Conservation (phyloP, 1,284 basidiomycete species). For the Ceratobasidium sp. region DNA sequence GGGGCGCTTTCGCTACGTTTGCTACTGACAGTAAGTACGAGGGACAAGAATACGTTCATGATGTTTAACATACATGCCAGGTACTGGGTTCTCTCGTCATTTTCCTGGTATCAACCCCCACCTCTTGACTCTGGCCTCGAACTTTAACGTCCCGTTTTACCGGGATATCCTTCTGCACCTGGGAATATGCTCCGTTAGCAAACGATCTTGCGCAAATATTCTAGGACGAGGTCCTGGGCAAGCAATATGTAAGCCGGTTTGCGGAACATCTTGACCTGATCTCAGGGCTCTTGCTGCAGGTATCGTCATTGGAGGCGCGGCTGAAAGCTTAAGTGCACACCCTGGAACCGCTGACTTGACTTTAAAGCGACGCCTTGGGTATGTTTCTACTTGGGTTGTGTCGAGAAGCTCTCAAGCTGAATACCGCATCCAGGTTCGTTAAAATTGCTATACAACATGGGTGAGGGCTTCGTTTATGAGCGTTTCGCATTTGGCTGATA, state of each 20-base stretch:
- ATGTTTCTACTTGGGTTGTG: conserved; percentile 44
- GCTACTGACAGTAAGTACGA: conserved; percentile 80
- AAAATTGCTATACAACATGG: conserved; percentile 96
- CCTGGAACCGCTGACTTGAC: conserved; percentile 97
- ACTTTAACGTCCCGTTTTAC: conserved; percentile 94
- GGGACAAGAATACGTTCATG: conserved; percentile 41
- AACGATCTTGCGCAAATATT: conserved; percentile 89
- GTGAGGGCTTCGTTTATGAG: conserved; percentile 56
- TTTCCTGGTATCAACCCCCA: conserved; percentile 95
- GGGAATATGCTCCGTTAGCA: conserved; percentile 93
- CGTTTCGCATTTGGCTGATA: conserved; percentile 3
- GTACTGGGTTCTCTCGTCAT: conserved; percentile 88
- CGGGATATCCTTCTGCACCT: conserved; percentile 87
- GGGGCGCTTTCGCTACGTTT: conserved; percentile 94
- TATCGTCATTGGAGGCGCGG: conserved; percentile 96
- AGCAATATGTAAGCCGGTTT: conserved; percentile 3
- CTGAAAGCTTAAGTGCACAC: conserved; percentile 91
- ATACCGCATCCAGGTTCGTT: conserved; percentile 78
- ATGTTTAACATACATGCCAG: conserved; percentile 56
- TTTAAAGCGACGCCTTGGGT: conserved; percentile 63
- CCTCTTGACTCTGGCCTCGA: conserved; percentile 88
- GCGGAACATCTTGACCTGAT: neutral
- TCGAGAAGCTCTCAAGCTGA: neutral
- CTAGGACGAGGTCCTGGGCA: conserved; percentile 75
- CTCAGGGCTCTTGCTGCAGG: conserved; percentile 71